These are phyloP conservation scores for Aurinia saxatilis DNA, from an alignment of 345 rosid species.

Conservation along the genomic window DNA sequence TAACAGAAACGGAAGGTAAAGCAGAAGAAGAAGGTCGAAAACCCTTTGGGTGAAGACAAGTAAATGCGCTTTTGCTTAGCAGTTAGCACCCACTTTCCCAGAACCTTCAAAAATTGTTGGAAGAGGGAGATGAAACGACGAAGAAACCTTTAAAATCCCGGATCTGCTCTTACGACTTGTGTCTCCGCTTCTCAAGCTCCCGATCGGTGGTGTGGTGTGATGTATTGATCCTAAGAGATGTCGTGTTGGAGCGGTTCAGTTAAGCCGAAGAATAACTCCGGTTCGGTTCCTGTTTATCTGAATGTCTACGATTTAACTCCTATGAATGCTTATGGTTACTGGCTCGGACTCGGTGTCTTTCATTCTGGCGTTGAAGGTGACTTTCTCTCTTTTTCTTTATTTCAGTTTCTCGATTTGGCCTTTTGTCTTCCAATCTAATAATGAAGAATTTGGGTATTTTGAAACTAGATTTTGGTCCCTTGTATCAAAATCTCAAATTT, in stretches of 20 bases:
- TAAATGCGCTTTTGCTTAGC: no score
- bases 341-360: slow-evolving; percentile 93
- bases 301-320: slow-evolving; percentile 95
- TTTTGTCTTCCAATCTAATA: slow-evolving; percentile 5
- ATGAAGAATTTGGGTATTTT: no score
- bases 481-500: not conserved
- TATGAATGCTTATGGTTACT: slow-evolving; percentile 87
- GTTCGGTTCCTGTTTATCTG: slow-evolving; percentile 76
- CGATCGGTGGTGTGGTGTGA: slow-evolving; percentile 9
- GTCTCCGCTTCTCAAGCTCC: not conserved
- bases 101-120: slow-evolving; percentile 21
- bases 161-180: slow-evolving; percentile 17
- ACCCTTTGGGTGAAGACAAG: no score
- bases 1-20: slow-evolving; percentile 19
- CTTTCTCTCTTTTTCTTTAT: not conserved
- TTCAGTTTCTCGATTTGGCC: slow-evolving; percentile 4
- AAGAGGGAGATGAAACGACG: slow-evolving; percentile 20
- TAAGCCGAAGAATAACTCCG: slow-evolving; percentile 54
- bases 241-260: slow-evolving; percentile 43
- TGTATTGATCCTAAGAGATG: slow-evolving; percentile 37
- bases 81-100: slow-evolving; percentile 17
- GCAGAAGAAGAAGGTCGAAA: not conserved
- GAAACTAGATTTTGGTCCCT: no score
- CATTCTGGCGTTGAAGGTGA: slow-evolving; percentile 97
- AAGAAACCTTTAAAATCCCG: slow-evolving; percentile 7